Conservation (phyloP, 768 basidiomycete genomes). For the Boletus sensibilis region DNA sequence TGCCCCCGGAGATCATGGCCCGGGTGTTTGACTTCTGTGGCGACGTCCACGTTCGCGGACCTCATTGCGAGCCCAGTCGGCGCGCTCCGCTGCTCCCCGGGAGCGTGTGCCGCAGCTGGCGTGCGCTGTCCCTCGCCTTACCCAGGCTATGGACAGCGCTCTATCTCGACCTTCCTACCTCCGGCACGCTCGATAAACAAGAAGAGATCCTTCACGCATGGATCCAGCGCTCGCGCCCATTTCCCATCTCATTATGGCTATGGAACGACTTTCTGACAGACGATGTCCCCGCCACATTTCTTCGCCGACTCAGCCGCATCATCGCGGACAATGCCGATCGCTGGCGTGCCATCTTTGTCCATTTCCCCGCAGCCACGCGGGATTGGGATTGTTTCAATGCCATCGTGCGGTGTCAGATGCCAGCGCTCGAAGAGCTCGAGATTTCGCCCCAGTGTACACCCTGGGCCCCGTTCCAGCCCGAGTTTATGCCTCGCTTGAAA, state of each 20-base stretch:
- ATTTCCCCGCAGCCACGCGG: constrained; percentile 28
- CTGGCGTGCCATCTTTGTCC: constrained; percentile 33
- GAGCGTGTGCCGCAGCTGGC: constrained; percentile 31
- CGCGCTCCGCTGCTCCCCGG: constrained; percentile 31
- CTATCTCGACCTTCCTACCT: constrained; percentile 31
- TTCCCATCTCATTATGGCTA: constrained; percentile 28
- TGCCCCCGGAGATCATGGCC: constrained; percentile 35
- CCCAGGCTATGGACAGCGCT: constrained; percentile 33
- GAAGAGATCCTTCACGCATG: constrained; percentile 27
- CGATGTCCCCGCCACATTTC: constrained; percentile 28
- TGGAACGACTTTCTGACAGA: constrained; percentile 36
- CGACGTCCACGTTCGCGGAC: constrained; percentile 26
- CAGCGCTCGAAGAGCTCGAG: constrained; percentile 32
- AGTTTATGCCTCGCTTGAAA: constrained; percentile 21
- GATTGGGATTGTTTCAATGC: constrained; percentile 30
- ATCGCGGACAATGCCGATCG: constrained; percentile 26
- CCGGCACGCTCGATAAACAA: constrained; percentile 21
- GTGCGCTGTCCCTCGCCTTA: constrained; percentile 26
- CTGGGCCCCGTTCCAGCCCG: constrained; percentile 32
- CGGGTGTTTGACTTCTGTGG: constrained; percentile 34
- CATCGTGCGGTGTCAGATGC: constrained; percentile 24
- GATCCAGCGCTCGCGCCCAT: constrained; percentile 28
- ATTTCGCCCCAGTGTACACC: constrained; percentile 33
- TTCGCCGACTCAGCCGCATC: constrained; percentile 20
- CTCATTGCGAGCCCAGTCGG: constrained; percentile 31